Base-by-base conservation (phyloP, 1,284 basidiomycete genomes). In the Rhizopogon parksii region DNA sequence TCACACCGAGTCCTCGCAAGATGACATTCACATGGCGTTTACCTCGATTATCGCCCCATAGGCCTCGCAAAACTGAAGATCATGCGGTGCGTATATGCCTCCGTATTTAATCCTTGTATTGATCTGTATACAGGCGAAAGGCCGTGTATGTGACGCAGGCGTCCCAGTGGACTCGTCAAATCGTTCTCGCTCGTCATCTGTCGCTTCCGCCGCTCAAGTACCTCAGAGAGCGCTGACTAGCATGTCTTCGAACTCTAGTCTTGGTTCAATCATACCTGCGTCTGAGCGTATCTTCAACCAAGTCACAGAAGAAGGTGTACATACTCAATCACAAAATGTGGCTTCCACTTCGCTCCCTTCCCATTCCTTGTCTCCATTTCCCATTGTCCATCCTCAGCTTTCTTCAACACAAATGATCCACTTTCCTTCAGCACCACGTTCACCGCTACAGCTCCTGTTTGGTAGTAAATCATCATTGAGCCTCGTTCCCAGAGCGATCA, bases 11-110 rank as follows among this genome's bases (percentile, higher is more conserved):
- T 8, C 56, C 66, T 21, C 65, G 64, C 15, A 68, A 57, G 40
- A 57, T 60, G 52, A 32, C 40, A 8, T 55, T 65, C n/a, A 17
- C 47, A 7, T 65, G 64, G 64, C 65, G 67, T 4, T 65, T 65
- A 40, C 55, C 65, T 0, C 65, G 60, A 19, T 60, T 55, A n/a
- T 54, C 53, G n/a, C 62, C 64, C 4, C 56, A 53, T 9, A 65
- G 53, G 51, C 50, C 45, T 40, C 62, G 46, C 25, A 36, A 9
- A 47, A 21, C 15, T 47, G 24, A 47, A n/a, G 46, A 25, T n/a
- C 19, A 25, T 9, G 5, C n/a, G 2, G 46, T 47, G 27, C 17
- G 42, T 45, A 45, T 34, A 9, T 9, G 4, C 5, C 2, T 34
- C 17, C 17, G 30, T 15, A 21, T 45, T 14, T 6, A 21, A 4